These are phyloP conservation scores for Leonotis leonurus DNA, from an alignment of 257 asterid genomes.

Conservation along the genomic window DNA sequence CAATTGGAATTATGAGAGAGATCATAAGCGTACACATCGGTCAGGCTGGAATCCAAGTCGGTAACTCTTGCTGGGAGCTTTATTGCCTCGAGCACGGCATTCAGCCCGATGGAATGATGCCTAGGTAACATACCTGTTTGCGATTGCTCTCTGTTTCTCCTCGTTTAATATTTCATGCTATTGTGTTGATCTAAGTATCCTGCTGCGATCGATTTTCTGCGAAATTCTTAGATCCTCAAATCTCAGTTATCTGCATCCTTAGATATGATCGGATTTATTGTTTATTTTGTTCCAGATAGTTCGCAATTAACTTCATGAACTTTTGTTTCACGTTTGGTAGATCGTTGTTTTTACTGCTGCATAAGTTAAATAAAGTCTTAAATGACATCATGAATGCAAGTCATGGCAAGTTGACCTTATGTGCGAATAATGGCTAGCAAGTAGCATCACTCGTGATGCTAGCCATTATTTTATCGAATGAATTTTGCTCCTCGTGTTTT, in stretches of 20 bases:
- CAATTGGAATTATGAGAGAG: conserved; percentile 22
- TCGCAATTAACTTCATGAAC: neutral
- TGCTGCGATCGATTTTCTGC: neutral
- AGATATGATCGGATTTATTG: neutral
- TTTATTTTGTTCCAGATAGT: neutral
- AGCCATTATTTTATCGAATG: too few species aligned
- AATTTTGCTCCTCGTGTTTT: neutral
- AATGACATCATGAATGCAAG: neutral
- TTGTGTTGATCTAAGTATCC: neutral
- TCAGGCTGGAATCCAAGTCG: conserved; percentile 45
- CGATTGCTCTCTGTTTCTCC: too few species aligned
- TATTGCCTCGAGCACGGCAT: conserved; percentile 37
- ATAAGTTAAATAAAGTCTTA: neutral
- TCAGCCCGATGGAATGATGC: conserved; percentile 41
- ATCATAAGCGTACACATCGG: conserved; percentile 38
- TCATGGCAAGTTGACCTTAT: neutral
- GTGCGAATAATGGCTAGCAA: too few species aligned
- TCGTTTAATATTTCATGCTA: too few species aligned
- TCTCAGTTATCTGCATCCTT: neutral
- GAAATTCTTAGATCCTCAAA: neutral
- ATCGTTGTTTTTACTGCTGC: neutral
- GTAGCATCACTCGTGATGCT: too few species aligned
- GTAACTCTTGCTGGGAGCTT: conserved; percentile 42
- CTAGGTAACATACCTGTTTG: conserved; percentile 14
- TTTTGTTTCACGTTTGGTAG: neutral